Evolutionary conservation across 768 basidiomycete species (phyloP), one percentile per base, ranked within the genome.

Genomic region (Multifurca ochricompacta): DNA sequence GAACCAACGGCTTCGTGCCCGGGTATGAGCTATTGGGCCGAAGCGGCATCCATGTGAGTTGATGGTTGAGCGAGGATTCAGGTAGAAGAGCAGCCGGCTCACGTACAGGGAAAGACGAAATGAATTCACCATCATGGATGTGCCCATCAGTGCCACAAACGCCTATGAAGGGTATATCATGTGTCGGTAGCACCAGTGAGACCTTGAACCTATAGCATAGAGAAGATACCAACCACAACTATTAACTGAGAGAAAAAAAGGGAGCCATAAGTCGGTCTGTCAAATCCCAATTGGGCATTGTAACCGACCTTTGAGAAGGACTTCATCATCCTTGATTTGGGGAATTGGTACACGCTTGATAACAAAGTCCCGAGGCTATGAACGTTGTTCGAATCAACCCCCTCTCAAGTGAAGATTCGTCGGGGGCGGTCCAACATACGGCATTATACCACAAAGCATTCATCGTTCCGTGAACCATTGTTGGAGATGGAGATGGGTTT

Each of bases 1-100:
- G 70, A 71, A 4, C 91, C 91, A 32, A 95, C 81, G 36, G 78
- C 78, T 69, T 86, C 85, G 59, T 87, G 84, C 2, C 85, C 82
- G 10, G 87, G 84, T 53, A 87, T 83, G 37, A 89, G 73, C 77
- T 83, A 60, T 44, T 44, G 30, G 10, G 14, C 23, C 35, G n/a
- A 14, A 14, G 30, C 42, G 57, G 19, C n/a, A 48, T 2, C 7
- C 13, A 32, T 23, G 28, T n/a, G 25, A 28, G 37, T 23, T n/a
- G 9, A 50, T 8, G 28, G 32, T 36, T n/a, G 40, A 21, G n/a
- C n/a, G n/a, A 34, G 35, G 13, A 43, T 13, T 27, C 16, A 6
- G 18, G 28, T 18, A n/a, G 8, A 8, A 6, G 27, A 23, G 19
- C 8, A 48, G 39, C 13, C 36, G 14, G 42, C 48, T 30, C 18